phyloP scores from a whole-genome alignment of 257 asterid species.

The Solanum gandarillasii region DNA sequence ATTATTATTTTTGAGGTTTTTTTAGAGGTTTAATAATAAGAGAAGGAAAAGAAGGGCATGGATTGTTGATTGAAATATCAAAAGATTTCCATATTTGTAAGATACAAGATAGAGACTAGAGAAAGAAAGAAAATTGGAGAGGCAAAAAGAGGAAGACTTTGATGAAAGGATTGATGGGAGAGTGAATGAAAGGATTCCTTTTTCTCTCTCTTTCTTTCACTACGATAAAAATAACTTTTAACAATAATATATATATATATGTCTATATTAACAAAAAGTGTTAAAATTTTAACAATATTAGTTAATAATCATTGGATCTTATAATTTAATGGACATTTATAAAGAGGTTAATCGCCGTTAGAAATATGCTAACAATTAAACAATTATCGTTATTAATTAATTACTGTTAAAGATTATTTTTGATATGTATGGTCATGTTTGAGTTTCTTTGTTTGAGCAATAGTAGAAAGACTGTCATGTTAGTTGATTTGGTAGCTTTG shows the following conservation, averaged over 20 bases:
- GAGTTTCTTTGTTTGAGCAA: constrained; percentile 20
- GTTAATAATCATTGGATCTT: fast-evolving
- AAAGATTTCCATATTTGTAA: constrained; percentile 43
- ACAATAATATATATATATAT: too few species aligned
- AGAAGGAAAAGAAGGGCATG: background rate
- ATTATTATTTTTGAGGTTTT: too few species aligned
- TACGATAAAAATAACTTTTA: too few species aligned
- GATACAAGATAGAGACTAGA: constrained; percentile 10
- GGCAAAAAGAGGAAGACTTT: background rate
- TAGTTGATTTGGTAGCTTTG: constrained; percentile 20
- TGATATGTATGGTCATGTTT: background rate
- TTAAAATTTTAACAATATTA: too few species aligned
- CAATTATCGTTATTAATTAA: too few species aligned
- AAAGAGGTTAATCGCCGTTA: fast-evolving
- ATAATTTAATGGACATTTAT: too few species aligned
- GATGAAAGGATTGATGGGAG: constrained; percentile 39
- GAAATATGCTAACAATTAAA: too few species aligned
- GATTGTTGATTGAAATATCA: constrained; percentile 35
- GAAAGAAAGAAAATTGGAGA: background rate
- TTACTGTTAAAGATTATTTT: fast-evolving
- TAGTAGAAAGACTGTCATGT: constrained; percentile 16
- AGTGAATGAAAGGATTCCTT: constrained; percentile 4
- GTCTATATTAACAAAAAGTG: fast-evolving
- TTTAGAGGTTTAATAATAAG: constrained; percentile 1
- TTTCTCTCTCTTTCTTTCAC: background rate